phyloP scores from a whole-genome alignment of 257 asterid species.

The Jasminum sambac region DNA sequence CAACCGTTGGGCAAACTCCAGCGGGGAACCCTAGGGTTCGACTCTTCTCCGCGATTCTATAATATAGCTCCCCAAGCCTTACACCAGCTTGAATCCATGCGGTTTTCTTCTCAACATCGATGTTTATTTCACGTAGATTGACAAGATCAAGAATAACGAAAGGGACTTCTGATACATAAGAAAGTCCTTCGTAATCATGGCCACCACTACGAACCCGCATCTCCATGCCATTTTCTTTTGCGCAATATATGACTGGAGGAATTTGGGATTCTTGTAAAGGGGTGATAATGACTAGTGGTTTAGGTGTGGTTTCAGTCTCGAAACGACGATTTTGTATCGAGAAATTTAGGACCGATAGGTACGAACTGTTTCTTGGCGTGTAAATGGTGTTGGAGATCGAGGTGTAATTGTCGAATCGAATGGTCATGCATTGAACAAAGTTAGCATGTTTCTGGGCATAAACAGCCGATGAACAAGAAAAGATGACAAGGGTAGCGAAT shows the following conservation, averaged over 20 bases:
- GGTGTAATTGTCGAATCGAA: neutral
- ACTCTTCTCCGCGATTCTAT: slow-evolving; percentile 35
- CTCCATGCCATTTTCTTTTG: slow-evolving; percentile 28
- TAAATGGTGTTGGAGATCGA: slow-evolving; percentile 16
- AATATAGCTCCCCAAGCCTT: slow-evolving; percentile 30
- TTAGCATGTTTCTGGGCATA: neutral
- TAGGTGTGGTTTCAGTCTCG: slow-evolving; percentile 18
- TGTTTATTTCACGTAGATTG: slow-evolving; percentile 27
- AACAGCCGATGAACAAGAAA: neutral
- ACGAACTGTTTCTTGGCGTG: slow-evolving; percentile 29
- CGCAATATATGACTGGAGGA: slow-evolving; percentile 28
- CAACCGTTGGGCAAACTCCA: slow-evolving; percentile 38
- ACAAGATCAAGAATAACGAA: slow-evolving; percentile 34
- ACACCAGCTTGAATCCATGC: slow-evolving; percentile 41
- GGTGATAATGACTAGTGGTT: slow-evolving; percentile 31
- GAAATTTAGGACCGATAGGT: slow-evolving; percentile 20
- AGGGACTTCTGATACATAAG: slow-evolving; percentile 23
- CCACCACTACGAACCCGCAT: slow-evolving; percentile 42
- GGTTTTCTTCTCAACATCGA: slow-evolving; percentile 24
- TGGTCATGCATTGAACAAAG: neutral
- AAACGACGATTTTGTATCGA: slow-evolving; percentile 33
- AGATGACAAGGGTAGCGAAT: neutral
- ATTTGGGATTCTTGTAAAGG: slow-evolving; percentile 36
- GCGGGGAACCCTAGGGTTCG: slow-evolving; percentile 32
- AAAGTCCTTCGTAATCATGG: slow-evolving; percentile 43